Percentiles rank a stretch among this genome's conserved stretches.
Conservation (phyloP, 768 basidiomycete genomes). For the Rhodotorula graminis region DNA sequence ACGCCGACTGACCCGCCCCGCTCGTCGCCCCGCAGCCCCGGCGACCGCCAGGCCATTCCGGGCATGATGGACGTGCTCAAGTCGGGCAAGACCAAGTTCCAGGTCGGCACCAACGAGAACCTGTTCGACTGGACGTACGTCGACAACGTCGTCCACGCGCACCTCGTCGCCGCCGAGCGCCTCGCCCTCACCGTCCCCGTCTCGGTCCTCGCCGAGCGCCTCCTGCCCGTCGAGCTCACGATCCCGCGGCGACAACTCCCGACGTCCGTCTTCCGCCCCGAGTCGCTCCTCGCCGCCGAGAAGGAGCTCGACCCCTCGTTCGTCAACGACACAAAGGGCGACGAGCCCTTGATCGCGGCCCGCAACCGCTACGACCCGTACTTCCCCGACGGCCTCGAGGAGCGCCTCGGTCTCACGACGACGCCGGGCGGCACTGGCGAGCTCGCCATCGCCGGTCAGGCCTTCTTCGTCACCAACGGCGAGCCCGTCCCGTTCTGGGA, state of each 20-base stretch:
- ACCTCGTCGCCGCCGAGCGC: constrained; percentile 87
- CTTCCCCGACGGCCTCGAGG: constrained; percentile 8
- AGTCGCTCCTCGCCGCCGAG: constrained; percentile 24
- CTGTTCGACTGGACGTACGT: constrained; percentile 96
- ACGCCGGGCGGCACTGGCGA: no score
- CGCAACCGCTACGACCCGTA: constrained; percentile 44
- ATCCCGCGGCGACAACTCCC: constrained; percentile 34
- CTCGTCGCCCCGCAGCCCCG: constrained; percentile 58
- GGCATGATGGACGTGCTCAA: constrained; percentile 76
- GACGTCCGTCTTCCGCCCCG: constrained; percentile 31
- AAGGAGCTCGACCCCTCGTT: constrained; percentile 31
- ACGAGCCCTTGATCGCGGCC: constrained; percentile 28
- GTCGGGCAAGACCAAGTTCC: constrained; percentile 78
- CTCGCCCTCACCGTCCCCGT: constrained; percentile 50
- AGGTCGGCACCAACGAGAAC: constrained; percentile 89
- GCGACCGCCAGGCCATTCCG: constrained; percentile 77
- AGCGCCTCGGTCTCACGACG: background rate
- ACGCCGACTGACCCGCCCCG: background rate
- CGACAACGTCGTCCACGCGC: constrained; percentile 88
- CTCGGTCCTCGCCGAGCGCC: constrained; percentile 48
- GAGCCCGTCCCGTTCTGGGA: constrained; percentile 98
- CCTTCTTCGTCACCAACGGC: constrained; percentile 94
- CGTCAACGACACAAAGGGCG: constrained; percentile 17
- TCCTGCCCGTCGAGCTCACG: constrained; percentile 44
- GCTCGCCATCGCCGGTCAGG: constrained; percentile 77